These are phyloP conservation scores for Neurospora sp. DNA, from an alignment of 495 filamentous ascomycete genomes.

Conservation along the genomic window DNA sequence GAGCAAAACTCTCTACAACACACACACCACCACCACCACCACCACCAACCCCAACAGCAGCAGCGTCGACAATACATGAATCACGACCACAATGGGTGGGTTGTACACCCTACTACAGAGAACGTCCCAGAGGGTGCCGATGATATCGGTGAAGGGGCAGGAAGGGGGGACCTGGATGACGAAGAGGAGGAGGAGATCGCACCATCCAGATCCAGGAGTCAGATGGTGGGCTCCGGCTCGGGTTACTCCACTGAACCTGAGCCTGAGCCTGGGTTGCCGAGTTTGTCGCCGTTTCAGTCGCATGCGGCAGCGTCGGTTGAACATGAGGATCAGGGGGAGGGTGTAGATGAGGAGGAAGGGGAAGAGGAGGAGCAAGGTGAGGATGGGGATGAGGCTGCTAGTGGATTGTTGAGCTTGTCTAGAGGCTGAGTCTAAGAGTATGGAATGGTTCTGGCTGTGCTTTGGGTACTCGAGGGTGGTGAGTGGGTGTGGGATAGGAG, in stretches of 20 bases:
- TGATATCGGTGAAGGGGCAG: neutral
- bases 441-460: neutral
- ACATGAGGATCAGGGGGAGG: neutral
- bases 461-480: neutral
- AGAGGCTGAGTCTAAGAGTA: conserved; percentile 3
- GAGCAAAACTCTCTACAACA: neutral
- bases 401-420: conserved; percentile 25
- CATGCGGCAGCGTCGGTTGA: neutral
- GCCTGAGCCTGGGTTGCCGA: neutral
- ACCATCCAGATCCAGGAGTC: neutral
- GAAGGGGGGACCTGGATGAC: neutral
- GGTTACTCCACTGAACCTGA: neutral
- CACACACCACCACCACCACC: neutral
- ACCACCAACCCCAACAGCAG: neutral
- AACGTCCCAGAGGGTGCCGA: neutral
- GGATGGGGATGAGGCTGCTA: conserved; percentile 17
- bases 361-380: conserved; percentile 6
- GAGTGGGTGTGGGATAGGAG: neutral
- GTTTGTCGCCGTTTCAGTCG: neutral
- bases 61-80: neutral
- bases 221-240: neutral
- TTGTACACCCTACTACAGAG: neutral
- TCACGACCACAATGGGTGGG: conserved; percentile 1
- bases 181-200: neutral
- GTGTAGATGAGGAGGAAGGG: neutral